Base-by-base conservation (phyloP, 2,329 filamentous ascomycete genomes). In the Ceratocystis smalleyi region DNA sequence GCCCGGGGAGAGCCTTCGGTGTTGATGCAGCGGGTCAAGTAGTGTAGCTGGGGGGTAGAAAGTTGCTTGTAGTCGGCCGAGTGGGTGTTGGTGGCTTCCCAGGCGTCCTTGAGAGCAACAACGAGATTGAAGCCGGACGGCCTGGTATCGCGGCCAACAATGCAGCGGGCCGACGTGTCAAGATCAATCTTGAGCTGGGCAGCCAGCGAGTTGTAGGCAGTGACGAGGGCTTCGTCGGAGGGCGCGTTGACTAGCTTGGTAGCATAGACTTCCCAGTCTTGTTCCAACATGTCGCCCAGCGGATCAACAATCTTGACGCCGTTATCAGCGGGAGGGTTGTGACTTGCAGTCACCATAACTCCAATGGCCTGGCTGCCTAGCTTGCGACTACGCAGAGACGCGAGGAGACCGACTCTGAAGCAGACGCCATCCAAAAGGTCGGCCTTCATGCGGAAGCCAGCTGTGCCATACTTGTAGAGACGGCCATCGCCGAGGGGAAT, bases 41-140 rank as follows among this genome's bases (percentile, higher is more conserved):
- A 99, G 78, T 99, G 94, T 66, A 99, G 82, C 77, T 97, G 94
- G n/a, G 94, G 94, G 2, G 94, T 99, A 12, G 94, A 97, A 71
- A 96, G 80, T 73, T 91, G 86, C 75, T 92, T 94, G 77, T 86
- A 92, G 78, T 97, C 92, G 71, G 84, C 84, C 72, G 83, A 86
- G 67, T 89, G 83, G 64, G 87, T 84, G 64, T 83, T 82, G 59
- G 87, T 86, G 62, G 89, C 89, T 67, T 86, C 84, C 68, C 97
- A 79, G 19, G 89, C 89, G 71, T 89, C 87, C 66, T 85, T 82
- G 61, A 97, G 82, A 66, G 91, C 88, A 47, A 82, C 79, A 35
- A 91, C 88, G 30, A 99, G 85, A 65, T 83, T 86, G 69, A 89
- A 88, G 62, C 94, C 94, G 6, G 92, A 97, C 63, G 92, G 90